Evolutionary conservation across 2,329 filamentous ascomycete genomes (phyloP), one percentile per base, ranked within the genome.

Genomic region (Sporothrix curviconia): DNA sequence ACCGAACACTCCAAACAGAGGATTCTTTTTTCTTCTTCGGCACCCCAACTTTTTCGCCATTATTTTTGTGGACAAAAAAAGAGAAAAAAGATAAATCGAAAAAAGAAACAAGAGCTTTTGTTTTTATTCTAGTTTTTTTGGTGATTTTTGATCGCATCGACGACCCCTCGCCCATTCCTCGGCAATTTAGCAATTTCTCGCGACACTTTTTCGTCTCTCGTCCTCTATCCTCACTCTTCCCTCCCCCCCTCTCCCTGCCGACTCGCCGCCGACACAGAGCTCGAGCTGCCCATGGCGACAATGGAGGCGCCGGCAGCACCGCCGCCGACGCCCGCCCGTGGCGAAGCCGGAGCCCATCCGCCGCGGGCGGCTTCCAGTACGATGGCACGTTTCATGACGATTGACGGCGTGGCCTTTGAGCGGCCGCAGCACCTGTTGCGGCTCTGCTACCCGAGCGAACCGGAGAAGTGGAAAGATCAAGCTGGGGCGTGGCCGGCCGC

Each of bases 341-440:
- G 58, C 42, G 47, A 57, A 60, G 52, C 62, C 62, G 53, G 61
- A 61, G 50, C 60, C 62, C 2, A 64, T 66, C 37, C 65, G 61
- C 43, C 60, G 63, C 34, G 64, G n/a, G 69, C 40, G 70, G 70
- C 19, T 69, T 70, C 15, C 64, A 69, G 50, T 72, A 71, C 60
- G 62, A 63, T 44, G 62, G 62, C 36, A 56, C 55, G 19, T 64
- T n/a, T 64, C 47, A 51, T 55, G 25, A 62, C 62, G 12, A 62
- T 62, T 15, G 61, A 63, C 43, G 63, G 63, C 51, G 59, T 64
- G n/a, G 57, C 59, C 7, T 64, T 58, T 56, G 60, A 63, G 49
- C 60, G 61, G 47, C 63, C 63, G 25, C 61, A 64, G 51, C 58
- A 63, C 14, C 55, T 64, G 14, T 49, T 63, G 50, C 61, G 63